Evolutionary conservation across 768 basidiomycete genomes (phyloP).

Genomic region (Galerina marginata): DNA sequence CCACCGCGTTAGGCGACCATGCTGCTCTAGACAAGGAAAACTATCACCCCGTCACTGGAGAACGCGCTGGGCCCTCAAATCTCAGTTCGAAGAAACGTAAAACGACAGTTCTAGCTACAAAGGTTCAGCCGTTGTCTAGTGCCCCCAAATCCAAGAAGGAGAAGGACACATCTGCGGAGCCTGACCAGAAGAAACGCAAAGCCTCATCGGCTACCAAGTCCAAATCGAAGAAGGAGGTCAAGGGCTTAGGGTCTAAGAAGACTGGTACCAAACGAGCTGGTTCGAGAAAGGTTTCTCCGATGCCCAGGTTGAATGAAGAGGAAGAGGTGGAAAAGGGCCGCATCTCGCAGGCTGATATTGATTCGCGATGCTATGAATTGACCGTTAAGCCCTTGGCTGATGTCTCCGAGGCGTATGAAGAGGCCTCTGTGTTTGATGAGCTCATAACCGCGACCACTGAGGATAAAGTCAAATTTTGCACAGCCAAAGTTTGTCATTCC

Average conservation of each 20-base stretch:
- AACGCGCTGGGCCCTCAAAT: constrained; percentile 49
- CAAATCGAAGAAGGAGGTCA: constrained; percentile 40
- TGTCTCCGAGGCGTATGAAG: constrained; percentile 72
- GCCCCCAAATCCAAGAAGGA: constrained; percentile 49
- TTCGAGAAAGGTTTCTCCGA: constrained; percentile 56
- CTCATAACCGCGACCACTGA: constrained; percentile 34
- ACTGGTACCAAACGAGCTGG: constrained; percentile 36
- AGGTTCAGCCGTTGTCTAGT: constrained; percentile 38
- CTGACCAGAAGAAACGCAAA: constrained; percentile 68
- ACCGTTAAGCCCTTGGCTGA: constrained; percentile 82
- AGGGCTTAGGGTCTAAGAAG: constrained; percentile 42
- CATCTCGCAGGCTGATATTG: constrained; percentile 58
- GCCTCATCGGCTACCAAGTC: constrained; percentile 40
- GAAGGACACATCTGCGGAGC: constrained; percentile 42
- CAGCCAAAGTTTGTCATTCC: constrained; percentile 52
- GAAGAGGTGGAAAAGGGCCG: constrained; percentile 43
- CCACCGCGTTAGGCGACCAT: constrained; percentile 41
- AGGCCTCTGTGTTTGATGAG: constrained; percentile 35
- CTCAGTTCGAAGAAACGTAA: constrained; percentile 66
- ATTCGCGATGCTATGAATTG: constrained; percentile 80
- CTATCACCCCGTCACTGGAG: constrained; percentile 74
- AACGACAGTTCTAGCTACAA: constrained; percentile 61
- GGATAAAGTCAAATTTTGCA: constrained; percentile 41
- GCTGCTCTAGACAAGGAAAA: constrained; percentile 76
- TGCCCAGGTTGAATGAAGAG: constrained; percentile 62